Conservation (phyloP, 2,329 filamentous ascomycete genomes). For the Ophiostoma sp. region DNA sequence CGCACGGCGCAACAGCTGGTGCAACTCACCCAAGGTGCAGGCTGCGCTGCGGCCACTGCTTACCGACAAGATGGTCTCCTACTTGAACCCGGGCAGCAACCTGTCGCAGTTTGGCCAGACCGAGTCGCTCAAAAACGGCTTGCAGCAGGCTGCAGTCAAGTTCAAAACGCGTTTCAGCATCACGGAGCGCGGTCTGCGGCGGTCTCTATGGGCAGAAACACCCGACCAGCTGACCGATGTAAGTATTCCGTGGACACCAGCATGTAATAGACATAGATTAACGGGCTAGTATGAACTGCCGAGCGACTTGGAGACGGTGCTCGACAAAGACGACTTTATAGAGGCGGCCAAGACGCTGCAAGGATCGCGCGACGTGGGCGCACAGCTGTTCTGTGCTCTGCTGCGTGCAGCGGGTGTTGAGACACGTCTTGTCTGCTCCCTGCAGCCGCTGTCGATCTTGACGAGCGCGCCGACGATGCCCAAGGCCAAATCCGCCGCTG, state of each 20-base stretch:
- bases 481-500: conserved; percentile 34
- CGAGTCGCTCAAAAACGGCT: conserved; percentile 69
- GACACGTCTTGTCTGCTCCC: conserved; percentile 77
- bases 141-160: conserved; percentile 61
- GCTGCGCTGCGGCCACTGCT: conserved; percentile 59
- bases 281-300: conserved; percentile 36
- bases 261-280: conserved; percentile 35
- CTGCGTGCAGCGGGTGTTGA: conserved; percentile 78
- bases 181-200: conserved; percentile 63
- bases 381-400: conserved; percentile 84
- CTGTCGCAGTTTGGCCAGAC: conserved; percentile 70
- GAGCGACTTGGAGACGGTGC: conserved; percentile 59
- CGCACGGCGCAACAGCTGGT: conserved; percentile 78
- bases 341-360: conserved; percentile 61
- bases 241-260: conserved; percentile 34
- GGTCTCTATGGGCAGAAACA: conserved; percentile 70
- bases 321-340: conserved; percentile 68
- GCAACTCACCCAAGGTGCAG: conserved; percentile 69
- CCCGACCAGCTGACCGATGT: conserved; percentile 45
- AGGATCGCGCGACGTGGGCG: conserved; percentile 84
- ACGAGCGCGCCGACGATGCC: conserved; percentile 47
- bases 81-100: conserved; percentile 59
- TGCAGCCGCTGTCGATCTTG: conserved; percentile 73
- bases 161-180: conserved; percentile 68
- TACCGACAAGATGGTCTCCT: conserved; percentile 57